These are phyloP conservation scores for Cyclocybe cylindracea DNA, from an alignment of 768 basidiomycete species.

Conservation along the genomic window DNA sequence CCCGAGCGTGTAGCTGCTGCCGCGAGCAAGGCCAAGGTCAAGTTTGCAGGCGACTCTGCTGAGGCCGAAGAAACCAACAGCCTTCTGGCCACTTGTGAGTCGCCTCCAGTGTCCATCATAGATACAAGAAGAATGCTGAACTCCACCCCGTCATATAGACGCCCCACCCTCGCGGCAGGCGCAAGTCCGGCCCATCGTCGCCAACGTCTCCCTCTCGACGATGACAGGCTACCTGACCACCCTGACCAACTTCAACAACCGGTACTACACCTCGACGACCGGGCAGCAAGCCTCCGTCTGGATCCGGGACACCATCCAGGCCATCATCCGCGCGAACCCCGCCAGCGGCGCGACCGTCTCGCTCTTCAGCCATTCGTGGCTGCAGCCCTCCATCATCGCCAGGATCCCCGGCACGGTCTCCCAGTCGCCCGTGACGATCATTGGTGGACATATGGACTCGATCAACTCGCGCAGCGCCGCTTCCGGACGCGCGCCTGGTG, in stretches of 20 bases:
- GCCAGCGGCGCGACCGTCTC: constrained; percentile 23
- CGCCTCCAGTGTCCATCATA: not conserved
- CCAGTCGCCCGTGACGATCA: constrained; percentile 29
- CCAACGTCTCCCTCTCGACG: constrained; percentile 20
- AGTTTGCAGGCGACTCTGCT: no score
- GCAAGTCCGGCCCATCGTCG: constrained; percentile 21
- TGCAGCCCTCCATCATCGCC: constrained; percentile 32
- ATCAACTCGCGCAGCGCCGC: constrained; percentile 32
- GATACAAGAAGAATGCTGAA: not conserved
- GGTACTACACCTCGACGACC: constrained; percentile 29
- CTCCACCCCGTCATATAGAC: constrained; percentile 9
- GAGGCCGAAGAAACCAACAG: no score
- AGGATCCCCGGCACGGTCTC: constrained; percentile 30
- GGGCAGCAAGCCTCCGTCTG: constrained; percentile 33
- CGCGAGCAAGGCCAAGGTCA: not conserved
- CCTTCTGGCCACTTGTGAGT: not conserved
- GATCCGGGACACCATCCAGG: constrained; percentile 26
- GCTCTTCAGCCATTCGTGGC: constrained; percentile 31
- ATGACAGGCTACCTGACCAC: constrained; percentile 31
- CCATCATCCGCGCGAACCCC: constrained; percentile 23
- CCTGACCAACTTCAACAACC: constrained; percentile 34
- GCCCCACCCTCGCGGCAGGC: constrained; percentile 25
- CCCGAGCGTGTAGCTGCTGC: not conserved
- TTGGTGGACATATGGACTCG: constrained; percentile 43
- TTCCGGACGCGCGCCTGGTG: constrained; percentile 44